Evolutionary conservation across 2,329 filamentous ascomycete genomes (phyloP), one percentile per base, ranked within the genome.

Genomic region (Fusarium phyllophilum): DNA sequence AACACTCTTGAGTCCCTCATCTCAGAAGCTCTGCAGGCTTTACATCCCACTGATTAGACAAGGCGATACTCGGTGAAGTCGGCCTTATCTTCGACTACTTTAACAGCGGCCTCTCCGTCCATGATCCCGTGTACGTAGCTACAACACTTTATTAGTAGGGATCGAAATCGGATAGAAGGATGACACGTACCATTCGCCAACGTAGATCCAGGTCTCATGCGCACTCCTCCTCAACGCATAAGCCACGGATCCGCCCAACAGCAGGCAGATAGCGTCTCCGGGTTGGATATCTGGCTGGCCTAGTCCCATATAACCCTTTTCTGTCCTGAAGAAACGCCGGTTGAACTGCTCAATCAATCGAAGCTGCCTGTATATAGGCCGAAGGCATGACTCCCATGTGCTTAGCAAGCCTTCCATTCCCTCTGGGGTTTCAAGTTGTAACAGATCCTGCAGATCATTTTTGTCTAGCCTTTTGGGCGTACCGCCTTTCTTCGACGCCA

Each of bases 291-390:
- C 54, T 8, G 54, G 55, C 15, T 62, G 46, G 0, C 54, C 62
- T 4, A 68, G 46, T 7, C 66, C 66, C 9, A 68, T 44, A 1
- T 55, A 61, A 10, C 62, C 66, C 2, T 39, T 15, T 5, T n/a
- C 22, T 8, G 62, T 67, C 2, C 24, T 15, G 17, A 67, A 49
- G 7, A 67, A 55, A 5, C 66, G 48, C 4, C 62, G 46, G 6
- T 59, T 61, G 9, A 67, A 67, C 10, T 68, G 62, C 18, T 68
- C 66, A 20, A 68, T 55, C 5, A 67, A 17, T 4, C 62, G 45
- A 26, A 68, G 41, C 17, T 61, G 55, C 8, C 48, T 22, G 20
- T 68, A 67, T 22, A 33, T 22, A 18, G 55, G 63, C 6, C 29
- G 17, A 24, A 67, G 17, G 8, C 62, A 68, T 8, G 62, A 29